A percentile compares a stretch with the other conserved stretches of the same genome.
These are phyloP conservation scores for Solanum corneliomulleri DNA, from an alignment of 257 asterid species.

Conservation along the genomic window DNA sequence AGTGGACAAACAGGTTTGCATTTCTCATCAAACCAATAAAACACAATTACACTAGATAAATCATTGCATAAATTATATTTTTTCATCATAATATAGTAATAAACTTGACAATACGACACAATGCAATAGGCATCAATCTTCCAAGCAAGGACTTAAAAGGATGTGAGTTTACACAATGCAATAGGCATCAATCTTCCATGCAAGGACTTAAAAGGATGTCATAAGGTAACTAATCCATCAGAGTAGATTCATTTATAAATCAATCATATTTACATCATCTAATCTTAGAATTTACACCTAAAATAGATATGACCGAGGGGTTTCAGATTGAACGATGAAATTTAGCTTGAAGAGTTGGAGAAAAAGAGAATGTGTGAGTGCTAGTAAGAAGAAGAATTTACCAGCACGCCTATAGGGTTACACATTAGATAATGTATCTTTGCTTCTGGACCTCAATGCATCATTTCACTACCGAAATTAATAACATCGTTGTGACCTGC, in stretches of 20 bases:
- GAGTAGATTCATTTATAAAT: background rate
- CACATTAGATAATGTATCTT: background rate
- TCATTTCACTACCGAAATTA: constrained; percentile 14
- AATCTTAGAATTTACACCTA: background rate
- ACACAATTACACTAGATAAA: background rate
- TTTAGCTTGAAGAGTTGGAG: background rate
- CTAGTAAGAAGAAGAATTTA: constrained; percentile 2
- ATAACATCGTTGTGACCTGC: constrained; percentile 45
- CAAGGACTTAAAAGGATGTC: background rate
- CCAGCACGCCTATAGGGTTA: background rate
- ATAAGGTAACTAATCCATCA: background rate
- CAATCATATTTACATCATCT: background rate
- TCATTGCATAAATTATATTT: background rate
- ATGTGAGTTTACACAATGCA: background rate
- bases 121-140: background rate
- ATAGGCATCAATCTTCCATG: background rate
- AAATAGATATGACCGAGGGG: background rate
- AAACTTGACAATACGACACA: background rate
- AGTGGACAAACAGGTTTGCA: background rate
- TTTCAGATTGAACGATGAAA: background rate
- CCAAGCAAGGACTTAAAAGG: background rate
- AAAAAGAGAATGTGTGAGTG: background rate
- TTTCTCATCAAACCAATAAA: background rate
- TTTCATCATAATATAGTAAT: background rate
- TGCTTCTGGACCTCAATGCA: constrained; percentile 5